Percentiles rank a stretch among this genome's conserved stretches.
Conservation (phyloP, 495 filamentous ascomycete genomes). For the Penicillium malachiteum region DNA sequence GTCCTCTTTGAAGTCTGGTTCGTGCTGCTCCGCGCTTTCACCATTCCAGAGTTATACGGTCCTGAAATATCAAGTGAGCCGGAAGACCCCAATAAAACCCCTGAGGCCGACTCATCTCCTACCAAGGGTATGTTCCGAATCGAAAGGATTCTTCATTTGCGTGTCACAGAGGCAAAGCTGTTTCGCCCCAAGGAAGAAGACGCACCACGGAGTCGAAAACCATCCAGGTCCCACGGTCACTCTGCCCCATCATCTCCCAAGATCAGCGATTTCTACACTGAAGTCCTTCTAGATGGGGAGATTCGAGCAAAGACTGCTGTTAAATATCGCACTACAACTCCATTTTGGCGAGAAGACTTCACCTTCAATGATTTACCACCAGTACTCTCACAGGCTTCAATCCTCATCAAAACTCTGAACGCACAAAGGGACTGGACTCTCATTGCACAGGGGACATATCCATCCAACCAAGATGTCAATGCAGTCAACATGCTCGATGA, state of each 20-base stretch:
- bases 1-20: conserved; percentile 97
- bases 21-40: conserved; percentile 86
- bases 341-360: conserved; percentile 94
- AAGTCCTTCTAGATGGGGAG: conserved; percentile 90
- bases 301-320: conserved; percentile 81
- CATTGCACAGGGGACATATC: conserved; percentile 46
- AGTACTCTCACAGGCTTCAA: conserved; percentile 72
- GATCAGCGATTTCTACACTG: conserved; percentile 69
- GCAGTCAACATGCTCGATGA: conserved; percentile 46
- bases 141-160: conserved; percentile 58
- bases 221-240: conserved; percentile 36
- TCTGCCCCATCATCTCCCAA: conserved; percentile 29
- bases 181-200: conserved; percentile 31
- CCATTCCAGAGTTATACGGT: conserved; percentile 89
- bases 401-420: conserved; percentile 72
- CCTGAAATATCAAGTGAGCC: conserved; percentile 38
- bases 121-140: conserved; percentile 63
- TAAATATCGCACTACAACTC: conserved; percentile 76
- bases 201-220: conserved; percentile 40
- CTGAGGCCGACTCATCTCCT: conserved; percentile 18
- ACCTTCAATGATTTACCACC: conserved; percentile 82
- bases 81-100: conserved; percentile 25
- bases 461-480: conserved; percentile 43
- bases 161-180: conserved; percentile 62
- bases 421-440: conserved; percentile 55